Conservation (phyloP, 257 asterid genomes). For the Rehmannia glutinosa region DNA sequence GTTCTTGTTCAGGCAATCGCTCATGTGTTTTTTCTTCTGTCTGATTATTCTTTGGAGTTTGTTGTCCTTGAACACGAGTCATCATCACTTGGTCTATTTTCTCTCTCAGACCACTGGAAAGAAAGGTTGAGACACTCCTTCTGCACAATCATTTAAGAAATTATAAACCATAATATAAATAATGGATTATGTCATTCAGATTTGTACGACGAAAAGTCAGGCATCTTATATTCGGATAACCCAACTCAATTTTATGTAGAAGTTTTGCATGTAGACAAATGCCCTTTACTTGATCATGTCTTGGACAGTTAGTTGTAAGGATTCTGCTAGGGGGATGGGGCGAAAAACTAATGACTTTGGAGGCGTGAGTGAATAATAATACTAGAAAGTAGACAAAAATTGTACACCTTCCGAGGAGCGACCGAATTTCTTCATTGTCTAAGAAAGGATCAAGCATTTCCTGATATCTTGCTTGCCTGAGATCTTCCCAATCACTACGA, state of each 20-base stretch:
- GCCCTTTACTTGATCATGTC: too few relatives aligned
- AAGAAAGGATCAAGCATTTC: slow-evolving; percentile 88
- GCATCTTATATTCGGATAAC: neutral
- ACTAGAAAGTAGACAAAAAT: neutral
- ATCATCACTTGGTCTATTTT: slow-evolving; percentile 58
- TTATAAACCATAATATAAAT: neutral
- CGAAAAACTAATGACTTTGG: too few relatives aligned
- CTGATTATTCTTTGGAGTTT: neutral
- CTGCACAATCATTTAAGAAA: slow-evolving; percentile 36
- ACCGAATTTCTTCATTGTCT: slow-evolving; percentile 65
- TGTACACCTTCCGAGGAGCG: slow-evolving; percentile 66
- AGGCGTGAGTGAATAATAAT: neutral
- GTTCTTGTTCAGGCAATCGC: slow-evolving; percentile 3
- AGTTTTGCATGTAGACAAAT: too few relatives aligned
- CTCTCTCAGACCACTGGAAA: slow-evolving; percentile 65
- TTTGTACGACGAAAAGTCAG: too few relatives aligned
- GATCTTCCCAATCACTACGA: slow-evolving; percentile 83
- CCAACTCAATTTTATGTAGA: neutral
- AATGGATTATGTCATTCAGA: neutral
- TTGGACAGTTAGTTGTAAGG: too few relatives aligned
- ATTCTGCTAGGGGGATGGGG: too few relatives aligned
- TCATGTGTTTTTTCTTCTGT: slow-evolving; percentile 17
- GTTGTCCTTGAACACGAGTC: slow-evolving; percentile 44
- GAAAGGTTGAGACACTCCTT: slow-evolving; percentile 72
- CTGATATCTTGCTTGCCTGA: slow-evolving; percentile 81